Evolutionary conservation across 495 filamentous ascomycete species (phyloP), one percentile per base, ranked within the genome.

Genomic region (Parachaetomium inaequale): DNA sequence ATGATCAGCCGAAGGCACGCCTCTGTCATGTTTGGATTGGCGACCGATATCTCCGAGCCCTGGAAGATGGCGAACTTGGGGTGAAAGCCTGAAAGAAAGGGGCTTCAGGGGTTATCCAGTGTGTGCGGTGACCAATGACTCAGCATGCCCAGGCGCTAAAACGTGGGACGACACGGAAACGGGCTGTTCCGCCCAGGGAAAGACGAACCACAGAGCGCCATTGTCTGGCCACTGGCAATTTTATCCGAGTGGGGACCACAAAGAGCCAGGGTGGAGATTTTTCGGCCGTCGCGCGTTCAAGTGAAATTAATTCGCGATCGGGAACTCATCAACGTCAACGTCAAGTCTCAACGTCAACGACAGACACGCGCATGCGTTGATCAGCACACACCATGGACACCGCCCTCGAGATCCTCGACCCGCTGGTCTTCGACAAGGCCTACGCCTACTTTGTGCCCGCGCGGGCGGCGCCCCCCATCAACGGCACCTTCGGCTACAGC

Each of bases 391-490:
- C 43, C 52, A 66, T 66, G 64, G 64, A 66, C 56, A 36, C 46
- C 28, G 61, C 61, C 14, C 57, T 66, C 40, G 61, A 66, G 25
- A 51, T 66, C 17, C 61, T 64, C 56, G 61, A 66, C 52, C 64
- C 64, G 14, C 43, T 66, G 43, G 61, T 66, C 25, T 62, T 66
- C 23, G 64, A 66, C 57, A 66, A 58, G 62, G 56, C 62, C 21
- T 66, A 63, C 43, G 64, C 64, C 43, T 64, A 66, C 36, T 57
- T 66, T 36, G 51, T 63, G 4, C 64, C 64, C 50, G 55, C 61
- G 6, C n/a, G 7, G 23, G 43, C 60, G 38, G 19, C 57, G 6
- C 26, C 7, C 3, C 29, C n/a, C n/a, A n/a, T 21, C 62, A 61
- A 65, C 34, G 49, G 60, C 23, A n/a, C n/a, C n/a, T n/a, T 50